Conservation (phyloP, 73 alveolate genomes). For the Effrenium voratum region DNA sequence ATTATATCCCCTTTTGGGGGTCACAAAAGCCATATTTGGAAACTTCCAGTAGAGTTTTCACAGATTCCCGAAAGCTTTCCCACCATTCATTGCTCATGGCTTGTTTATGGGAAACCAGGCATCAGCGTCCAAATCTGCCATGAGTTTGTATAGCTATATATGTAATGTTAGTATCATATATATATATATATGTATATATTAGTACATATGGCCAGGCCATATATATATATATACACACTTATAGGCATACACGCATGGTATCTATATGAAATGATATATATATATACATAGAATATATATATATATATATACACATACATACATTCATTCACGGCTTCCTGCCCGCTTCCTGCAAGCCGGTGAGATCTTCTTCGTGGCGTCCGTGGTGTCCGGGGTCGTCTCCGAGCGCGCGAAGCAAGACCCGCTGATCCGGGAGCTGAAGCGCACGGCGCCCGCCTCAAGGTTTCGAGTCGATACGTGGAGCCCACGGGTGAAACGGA, state of each 20-base stretch:
- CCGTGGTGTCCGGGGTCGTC: conserved; percentile 76
- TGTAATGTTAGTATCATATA: too few relatives aligned
- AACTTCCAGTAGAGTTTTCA: too few relatives aligned
- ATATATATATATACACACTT: neutral
- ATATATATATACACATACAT: neutral
- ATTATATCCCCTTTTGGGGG: too few relatives aligned
- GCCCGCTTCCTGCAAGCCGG: neutral
- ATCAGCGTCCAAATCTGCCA: neutral
- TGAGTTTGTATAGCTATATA: neutral
- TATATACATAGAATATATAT: neutral
- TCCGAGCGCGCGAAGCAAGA: conserved; percentile 84
- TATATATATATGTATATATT: too few relatives aligned
- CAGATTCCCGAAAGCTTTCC: too few relatives aligned
- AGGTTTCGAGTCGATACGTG: neutral
- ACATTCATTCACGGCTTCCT: neutral
- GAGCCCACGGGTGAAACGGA: neutral
- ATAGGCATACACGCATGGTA: neutral
- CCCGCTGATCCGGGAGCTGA: conserved; percentile 75
- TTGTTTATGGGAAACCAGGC: too few relatives aligned
- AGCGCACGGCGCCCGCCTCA: conserved; percentile 27
- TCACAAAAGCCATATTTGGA: too few relatives aligned
- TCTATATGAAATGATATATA: neutral
- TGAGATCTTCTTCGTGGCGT: conserved; percentile 68
- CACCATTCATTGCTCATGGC: too few relatives aligned
- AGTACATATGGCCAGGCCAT: neutral